phyloP scores from a whole-genome alignment of 2,329 filamentous ascomycete genomes.

The Trichothecium roseum region DNA sequence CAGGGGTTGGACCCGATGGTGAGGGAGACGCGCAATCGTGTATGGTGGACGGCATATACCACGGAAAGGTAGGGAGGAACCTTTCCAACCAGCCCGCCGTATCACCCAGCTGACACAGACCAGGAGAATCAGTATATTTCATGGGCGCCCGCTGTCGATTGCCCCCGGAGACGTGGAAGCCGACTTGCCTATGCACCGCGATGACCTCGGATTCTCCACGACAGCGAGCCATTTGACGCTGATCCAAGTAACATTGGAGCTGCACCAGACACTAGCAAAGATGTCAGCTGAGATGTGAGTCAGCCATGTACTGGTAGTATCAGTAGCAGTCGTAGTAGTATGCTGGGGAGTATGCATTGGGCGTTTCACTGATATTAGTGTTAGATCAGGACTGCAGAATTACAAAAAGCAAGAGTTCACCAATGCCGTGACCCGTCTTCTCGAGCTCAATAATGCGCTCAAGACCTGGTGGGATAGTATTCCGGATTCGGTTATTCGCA shows the following conservation, averaged over 20 bases:
- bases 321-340: too few species aligned
- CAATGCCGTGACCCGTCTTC: conserved; percentile 14
- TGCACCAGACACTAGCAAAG: conserved; percentile 23
- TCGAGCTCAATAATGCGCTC: conserved; percentile 24
- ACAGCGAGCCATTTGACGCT: conserved; percentile 32
- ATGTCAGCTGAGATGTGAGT: conserved; percentile 27
- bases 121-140: conserved; percentile 44
- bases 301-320: too few species aligned
- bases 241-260: conserved; percentile 30
- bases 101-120: conserved; percentile 8
- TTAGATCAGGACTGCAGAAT: background rate
- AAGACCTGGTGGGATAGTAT: conserved; percentile 27
- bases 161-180: conserved; percentile 41
- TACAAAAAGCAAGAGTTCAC: background rate
- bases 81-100: too few species aligned
- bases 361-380: too few species aligned
- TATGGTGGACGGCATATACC: conserved; percentile 48
- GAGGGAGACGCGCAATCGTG: conserved; percentile 41
- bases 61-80: conserved; percentile 39
- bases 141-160: conserved; percentile 44
- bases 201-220: conserved; percentile 28
- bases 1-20: conserved; percentile 34
- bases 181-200: conserved; percentile 36
- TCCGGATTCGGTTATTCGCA: conserved; percentile 17
- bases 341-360: too few species aligned